A percentile compares a stretch with the other conserved stretches of the same genome.
These are phyloP conservation scores for Aschersonia sp. DNA, from an alignment of 2,329 filamentous ascomycete genomes.

Conservation along the genomic window DNA sequence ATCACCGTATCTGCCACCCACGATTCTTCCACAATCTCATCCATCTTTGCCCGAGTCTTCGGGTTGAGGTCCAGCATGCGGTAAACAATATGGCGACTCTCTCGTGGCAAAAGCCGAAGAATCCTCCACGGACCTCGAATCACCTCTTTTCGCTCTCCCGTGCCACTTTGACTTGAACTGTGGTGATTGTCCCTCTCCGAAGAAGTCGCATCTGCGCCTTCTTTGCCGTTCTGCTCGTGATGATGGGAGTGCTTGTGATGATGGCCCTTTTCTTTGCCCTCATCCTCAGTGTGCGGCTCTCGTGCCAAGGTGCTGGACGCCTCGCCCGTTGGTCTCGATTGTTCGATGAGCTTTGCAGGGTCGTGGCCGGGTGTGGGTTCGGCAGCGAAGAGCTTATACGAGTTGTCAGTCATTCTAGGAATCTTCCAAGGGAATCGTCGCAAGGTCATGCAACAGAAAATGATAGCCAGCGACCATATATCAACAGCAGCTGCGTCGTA, in stretches of 20 bases:
- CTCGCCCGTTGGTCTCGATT: constrained; percentile 29
- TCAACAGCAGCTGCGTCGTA: constrained; percentile 92
- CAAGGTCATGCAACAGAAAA: constrained; percentile 97
- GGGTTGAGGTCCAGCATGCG: constrained; percentile 88
- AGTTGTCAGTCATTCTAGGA: constrained; percentile 81
- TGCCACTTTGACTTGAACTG: constrained; percentile 4
- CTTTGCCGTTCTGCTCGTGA: constrained; percentile 1
- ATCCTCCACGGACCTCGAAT: constrained; percentile 91
- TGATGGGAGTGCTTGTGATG: constrained; percentile 3
- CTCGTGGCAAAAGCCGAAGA: constrained; percentile 71
- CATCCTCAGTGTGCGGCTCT: constrained; percentile 23
- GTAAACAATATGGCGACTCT: constrained; percentile 79
- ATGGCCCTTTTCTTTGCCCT: constrained; percentile 12
- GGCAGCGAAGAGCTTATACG: constrained; percentile 83
- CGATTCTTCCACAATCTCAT: constrained; percentile 73
- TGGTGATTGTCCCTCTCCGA: constrained; percentile 5
- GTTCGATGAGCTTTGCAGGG: constrained; percentile 35
- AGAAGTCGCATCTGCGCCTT: constrained; percentile 1
- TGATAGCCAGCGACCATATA: constrained; percentile 96
- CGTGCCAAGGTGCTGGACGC: constrained; percentile 22
- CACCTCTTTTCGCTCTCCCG: constrained; percentile 50
- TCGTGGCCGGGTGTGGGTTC: constrained; percentile 64
- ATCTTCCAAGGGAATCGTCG: constrained; percentile 96
- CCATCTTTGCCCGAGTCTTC: constrained; percentile 66
- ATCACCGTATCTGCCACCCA: constrained; percentile 82